Base-by-base conservation (phyloP, 768 basidiomycete genomes). In the Hygrophorus russula region DNA sequence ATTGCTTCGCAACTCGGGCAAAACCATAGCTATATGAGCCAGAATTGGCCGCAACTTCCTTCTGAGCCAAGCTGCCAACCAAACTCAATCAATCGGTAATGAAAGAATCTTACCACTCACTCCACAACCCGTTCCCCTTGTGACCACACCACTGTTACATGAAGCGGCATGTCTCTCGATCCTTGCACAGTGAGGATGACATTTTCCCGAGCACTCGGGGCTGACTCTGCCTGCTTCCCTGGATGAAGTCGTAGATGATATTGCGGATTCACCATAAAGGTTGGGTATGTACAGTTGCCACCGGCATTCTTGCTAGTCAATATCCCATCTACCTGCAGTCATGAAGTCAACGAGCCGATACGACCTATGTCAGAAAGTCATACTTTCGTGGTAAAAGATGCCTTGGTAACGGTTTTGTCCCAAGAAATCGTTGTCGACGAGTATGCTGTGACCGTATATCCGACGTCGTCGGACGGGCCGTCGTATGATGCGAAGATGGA, bases 241-340 rank as follows among this genome's bases (percentile, higher is more conserved):
- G 73, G 64, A 42, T 69, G 63, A 14, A 94, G 61, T 5, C 62
- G 69, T 11, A 97, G 65, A 44, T 72, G 70, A 59, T 88, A 97
- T 55, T 96, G 90, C 0, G 93, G 93, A 55, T 97, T 98, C 39
- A 75, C 60, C 79, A 94, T 84, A 59, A 84, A 96, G 0, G 83
- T 81, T 0, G 87, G 77, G 50, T 78, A 68, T 4, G 76, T 74
- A 44, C 79, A 74, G 54, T 92, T 93, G 1, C 94, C 94, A 0
- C 94, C 94, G 0, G 87, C 74, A 20, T 77, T 88, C 50, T 78
- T 79, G 29, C 62, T 70, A 0, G 79, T 80, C 48, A 94, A 69
- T 0, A 64, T 53, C 6, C 78, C 83, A 0, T 73, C 64, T 5
- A 82, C 54, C 86, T 89, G 50, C 19, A 40, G 36, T 32, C 30